Conservation (phyloP, 345 rosid species). For the Litchi chinensis region DNA sequence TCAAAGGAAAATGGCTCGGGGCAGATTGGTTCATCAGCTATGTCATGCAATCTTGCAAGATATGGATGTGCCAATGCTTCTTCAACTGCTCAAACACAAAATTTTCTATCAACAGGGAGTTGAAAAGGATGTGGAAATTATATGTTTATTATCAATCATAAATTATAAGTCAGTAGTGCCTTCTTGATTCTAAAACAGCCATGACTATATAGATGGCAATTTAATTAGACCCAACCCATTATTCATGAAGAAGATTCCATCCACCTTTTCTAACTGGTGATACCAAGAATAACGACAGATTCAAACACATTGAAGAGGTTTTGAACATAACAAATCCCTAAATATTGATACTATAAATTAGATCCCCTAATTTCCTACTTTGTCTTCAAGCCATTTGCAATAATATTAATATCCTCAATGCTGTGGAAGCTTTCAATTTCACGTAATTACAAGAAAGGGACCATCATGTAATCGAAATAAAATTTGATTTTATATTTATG, state of each 20-base stretch:
- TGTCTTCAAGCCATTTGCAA: not conserved
- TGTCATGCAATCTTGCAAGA: slow-evolving; percentile 79
- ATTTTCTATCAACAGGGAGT: slow-evolving; percentile 4
- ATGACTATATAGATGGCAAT: not conserved
- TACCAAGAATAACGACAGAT: not conserved
- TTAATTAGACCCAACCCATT: not conserved
- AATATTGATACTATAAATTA: not conserved
- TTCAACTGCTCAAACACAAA: slow-evolving; percentile 61
- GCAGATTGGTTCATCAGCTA: slow-evolving; percentile 91
- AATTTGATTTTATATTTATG: not conserved
- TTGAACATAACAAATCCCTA: not conserved
- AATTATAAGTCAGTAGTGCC: not conserved
- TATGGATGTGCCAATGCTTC: slow-evolving; percentile 91
- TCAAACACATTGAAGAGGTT: not conserved
- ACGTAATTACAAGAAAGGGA: not conserved
- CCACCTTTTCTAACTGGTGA: not conserved
- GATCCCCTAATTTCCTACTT: not conserved
- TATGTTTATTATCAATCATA: no score
- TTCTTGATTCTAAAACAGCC: not conserved
- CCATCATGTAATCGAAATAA: not conserved
- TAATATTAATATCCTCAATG: not conserved
- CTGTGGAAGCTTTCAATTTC: not conserved
- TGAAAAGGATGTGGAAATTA: not conserved
- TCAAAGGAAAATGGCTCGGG: slow-evolving; percentile 74
- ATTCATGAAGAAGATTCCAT: not conserved